These are phyloP conservation scores for Hevea brasiliensis DNA, from an alignment of 345 rosid genomes.

Conservation along the genomic window DNA sequence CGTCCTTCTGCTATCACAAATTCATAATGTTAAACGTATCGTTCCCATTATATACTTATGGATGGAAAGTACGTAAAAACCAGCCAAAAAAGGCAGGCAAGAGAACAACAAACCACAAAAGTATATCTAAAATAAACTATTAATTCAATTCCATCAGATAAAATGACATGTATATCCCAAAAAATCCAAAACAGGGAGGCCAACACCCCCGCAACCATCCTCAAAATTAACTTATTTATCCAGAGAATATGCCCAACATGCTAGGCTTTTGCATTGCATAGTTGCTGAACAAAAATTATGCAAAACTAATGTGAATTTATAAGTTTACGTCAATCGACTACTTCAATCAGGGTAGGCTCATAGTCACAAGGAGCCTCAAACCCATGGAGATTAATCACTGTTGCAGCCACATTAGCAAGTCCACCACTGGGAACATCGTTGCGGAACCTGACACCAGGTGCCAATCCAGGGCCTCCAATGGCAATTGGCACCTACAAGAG, in stretches of 20 bases:
- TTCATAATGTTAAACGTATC: too few species aligned
- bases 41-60: too few species aligned
- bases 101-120: not conserved
- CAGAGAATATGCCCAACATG: not conserved
- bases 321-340: slow-evolving; percentile 21
- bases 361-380: slow-evolving; percentile 79
- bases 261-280: slow-evolving; percentile 6
- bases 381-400: slow-evolving; percentile 91
- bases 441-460: slow-evolving; percentile 66
- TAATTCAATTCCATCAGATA: not conserved
- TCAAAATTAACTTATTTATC: slow-evolving; percentile 5
- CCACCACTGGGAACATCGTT: slow-evolving; percentile 60
- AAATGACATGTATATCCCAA: not conserved
- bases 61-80: too few species aligned
- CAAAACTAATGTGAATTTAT: too few species aligned
- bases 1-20: too few species aligned
- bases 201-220: not conserved
- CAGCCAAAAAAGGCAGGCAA: too few species aligned
- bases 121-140: not conserved
- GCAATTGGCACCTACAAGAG: slow-evolving; percentile 76
- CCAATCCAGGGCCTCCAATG: slow-evolving; percentile 90
- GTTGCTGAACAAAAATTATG: slow-evolving; percentile 8
- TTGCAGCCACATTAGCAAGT: slow-evolving; percentile 97
- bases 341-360: slow-evolving; percentile 83
- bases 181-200: slow-evolving; percentile 1